Evolutionary conservation across 495 filamentous ascomycete species (phyloP).

Genomic region (Apiosordaria backusii): DNA sequence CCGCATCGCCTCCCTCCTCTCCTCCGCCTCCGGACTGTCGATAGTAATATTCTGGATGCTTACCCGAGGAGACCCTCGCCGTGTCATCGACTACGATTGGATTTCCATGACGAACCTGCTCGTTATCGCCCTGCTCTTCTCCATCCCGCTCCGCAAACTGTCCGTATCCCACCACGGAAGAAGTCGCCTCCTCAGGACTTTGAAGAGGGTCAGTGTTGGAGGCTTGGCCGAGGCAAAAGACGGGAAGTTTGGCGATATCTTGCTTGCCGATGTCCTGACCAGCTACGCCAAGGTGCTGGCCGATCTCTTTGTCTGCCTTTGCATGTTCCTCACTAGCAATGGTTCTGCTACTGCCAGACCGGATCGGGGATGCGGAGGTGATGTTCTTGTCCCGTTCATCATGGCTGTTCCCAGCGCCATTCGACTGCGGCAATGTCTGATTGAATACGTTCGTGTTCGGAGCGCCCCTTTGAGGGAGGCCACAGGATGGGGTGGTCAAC

Average conservation of each 20-base stretch:
- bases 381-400: slow-evolving; percentile 71
- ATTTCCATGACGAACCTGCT: slow-evolving; percentile 78
- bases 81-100: slow-evolving; percentile 70
- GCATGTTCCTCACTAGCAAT: slow-evolving; percentile 74
- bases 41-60: slow-evolving; percentile 77
- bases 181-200: slow-evolving; percentile 63
- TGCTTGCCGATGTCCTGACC: slow-evolving; percentile 92
- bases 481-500: slow-evolving; percentile 68
- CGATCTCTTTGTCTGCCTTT: slow-evolving; percentile 81
- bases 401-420: slow-evolving; percentile 79
- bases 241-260: slow-evolving; percentile 88
- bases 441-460: slow-evolving; percentile 75
- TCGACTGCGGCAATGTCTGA: slow-evolving; percentile 87
- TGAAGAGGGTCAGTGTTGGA: slow-evolving; percentile 71
- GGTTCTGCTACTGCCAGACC: slow-evolving; percentile 74
- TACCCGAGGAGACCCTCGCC: slow-evolving; percentile 61
- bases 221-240: slow-evolving; percentile 75
- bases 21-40: slow-evolving; percentile 62
- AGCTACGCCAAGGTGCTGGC: slow-evolving; percentile 89
- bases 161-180: slow-evolving; percentile 69
- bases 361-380: slow-evolving; percentile 73
- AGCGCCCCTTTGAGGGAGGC: slow-evolving; percentile 43
- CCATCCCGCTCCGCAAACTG: slow-evolving; percentile 61
- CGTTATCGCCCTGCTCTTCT: slow-evolving; percentile 62
- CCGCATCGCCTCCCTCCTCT: slow-evolving; percentile 72